Evolutionary conservation across 306 rosid species (phyloP).

Genomic region (Castanea mollissima): DNA sequence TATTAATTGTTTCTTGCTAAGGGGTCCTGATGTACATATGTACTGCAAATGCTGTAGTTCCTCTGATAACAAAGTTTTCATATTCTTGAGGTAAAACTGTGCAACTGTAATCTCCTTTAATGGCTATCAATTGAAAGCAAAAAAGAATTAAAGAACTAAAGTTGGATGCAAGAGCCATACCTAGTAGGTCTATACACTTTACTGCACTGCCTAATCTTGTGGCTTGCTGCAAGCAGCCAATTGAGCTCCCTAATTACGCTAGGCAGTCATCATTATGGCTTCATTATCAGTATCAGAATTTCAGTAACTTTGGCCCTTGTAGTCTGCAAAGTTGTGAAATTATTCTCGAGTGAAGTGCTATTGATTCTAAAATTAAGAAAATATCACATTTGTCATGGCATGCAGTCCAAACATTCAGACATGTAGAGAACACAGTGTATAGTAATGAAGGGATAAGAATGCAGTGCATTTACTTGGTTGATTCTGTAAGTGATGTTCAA

Average conservation of each 20-base stretch:
- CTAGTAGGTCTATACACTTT: background rate
- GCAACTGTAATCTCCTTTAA: background rate
- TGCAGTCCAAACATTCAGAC: too few species aligned
- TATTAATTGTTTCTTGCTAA: background rate
- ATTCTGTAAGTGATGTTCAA: too few species aligned
- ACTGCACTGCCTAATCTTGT: background rate
- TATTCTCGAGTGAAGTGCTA: background rate
- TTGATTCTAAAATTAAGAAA: background rate
- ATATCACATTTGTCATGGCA: too few species aligned
- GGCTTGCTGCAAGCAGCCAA: background rate
- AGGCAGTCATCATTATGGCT: background rate
- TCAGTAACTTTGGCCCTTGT: background rate
- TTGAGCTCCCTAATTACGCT: background rate
- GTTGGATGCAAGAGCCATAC: background rate
- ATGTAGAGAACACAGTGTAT: too few species aligned
- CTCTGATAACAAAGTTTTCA: background rate
- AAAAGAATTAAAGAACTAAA: background rate
- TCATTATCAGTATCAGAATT: background rate
- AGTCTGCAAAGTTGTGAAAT: background rate
- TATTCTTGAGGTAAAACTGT: background rate
- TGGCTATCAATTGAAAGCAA: background rate
- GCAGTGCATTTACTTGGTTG: too few species aligned
- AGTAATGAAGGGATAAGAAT: too few species aligned
- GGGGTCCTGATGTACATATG: slow-evolving; percentile 21
- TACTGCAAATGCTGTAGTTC: background rate